These are phyloP conservation scores for Lophium mytilinum DNA, from an alignment of 495 filamentous ascomycete species.

Conservation along the genomic window DNA sequence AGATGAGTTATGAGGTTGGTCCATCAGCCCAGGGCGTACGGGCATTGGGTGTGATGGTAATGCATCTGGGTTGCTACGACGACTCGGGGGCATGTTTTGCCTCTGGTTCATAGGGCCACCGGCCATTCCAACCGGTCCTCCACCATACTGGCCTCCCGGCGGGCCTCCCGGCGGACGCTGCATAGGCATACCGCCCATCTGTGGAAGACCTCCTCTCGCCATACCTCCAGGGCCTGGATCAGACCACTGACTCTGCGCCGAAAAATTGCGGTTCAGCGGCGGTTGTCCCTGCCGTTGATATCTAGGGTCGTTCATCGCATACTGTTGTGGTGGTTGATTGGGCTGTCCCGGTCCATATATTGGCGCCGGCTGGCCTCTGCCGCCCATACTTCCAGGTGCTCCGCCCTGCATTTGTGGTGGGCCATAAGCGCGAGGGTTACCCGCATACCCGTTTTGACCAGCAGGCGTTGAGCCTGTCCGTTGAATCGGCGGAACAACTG, in stretches of 20 bases:
- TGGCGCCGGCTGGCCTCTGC: conserved; percentile 11
- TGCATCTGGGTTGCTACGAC: conserved; percentile 45
- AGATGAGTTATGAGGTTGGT: conserved; percentile 17
- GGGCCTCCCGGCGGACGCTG: conserved; percentile 14
- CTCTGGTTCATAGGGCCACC: conserved; percentile 16
- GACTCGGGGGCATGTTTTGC: conserved; percentile 32
- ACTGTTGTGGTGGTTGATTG: conserved; percentile 2
- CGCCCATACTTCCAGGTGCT: conserved; percentile 1
- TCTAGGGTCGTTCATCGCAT: conserved; percentile 4
- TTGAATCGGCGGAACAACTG: conserved; percentile 39
- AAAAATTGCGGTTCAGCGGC: conserved; percentile 20
- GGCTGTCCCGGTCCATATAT: conserved; percentile 2
- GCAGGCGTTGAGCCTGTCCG: conserved; percentile 21
- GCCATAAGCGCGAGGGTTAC: conserved; percentile 26
- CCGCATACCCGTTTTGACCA: conserved; percentile 24
- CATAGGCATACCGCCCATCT: conserved; percentile 9
- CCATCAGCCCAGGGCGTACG: conserved; percentile 65
- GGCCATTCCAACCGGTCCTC: conserved; percentile 9
- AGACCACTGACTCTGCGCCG: conserved; percentile 21
- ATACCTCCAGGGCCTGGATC: conserved; percentile 23
- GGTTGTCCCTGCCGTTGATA: conserved; percentile 10
- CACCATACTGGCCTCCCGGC: conserved; percentile 8
- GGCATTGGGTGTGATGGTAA: conserved; percentile 74
- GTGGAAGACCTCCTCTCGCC: conserved; percentile 13
- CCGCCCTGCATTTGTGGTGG: conserved; percentile 16